Base-by-base conservation (phyloP, 2,329 filamentous ascomycete genomes). In the Xenoacremonium recifei region DNA sequence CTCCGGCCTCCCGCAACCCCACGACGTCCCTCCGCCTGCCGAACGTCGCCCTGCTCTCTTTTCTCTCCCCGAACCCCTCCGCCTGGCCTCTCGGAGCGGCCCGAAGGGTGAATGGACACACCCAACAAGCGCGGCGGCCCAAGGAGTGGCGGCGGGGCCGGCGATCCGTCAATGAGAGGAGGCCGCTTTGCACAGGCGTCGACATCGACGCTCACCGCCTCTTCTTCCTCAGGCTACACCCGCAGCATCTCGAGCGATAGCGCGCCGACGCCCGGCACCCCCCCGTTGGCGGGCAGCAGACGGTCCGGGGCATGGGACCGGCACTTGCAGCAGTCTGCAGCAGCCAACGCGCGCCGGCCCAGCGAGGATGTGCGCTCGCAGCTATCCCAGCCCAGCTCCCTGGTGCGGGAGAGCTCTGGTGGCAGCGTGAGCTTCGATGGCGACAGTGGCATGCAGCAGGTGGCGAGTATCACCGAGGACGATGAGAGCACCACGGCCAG, bases 291-390 rank as follows among this genome's bases (percentile, higher is more conserved):
- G n/a, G n/a, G 21, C 16, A 53, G 42, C 45, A 35, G 48, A 41
- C 48, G 42, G 37, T 55, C 52, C 35, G 52, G 52, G 5, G 52
- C 43, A 50, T 55, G 52, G 52, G 45, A 55, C 31, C 52, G 35
- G 48, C 52, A 55, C 27, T 49, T 47, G 16, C 47, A 54, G 17
- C 53, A 42, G 41, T 42, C 52, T 33, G 52, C 52, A 13, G 23
- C 23, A 27, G 23, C 13, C 23, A 27, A 27, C 9, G n/a, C n/a
- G n/a, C 9, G 23, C 23, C 23, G 23, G 23, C 9, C 13, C 23
- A 27, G 23, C 23, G 23, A 9, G 9, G 23, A 27, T 27, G 23
- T 27, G 23, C 23, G 23, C 9, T 27, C 23, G 23, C 9, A 13
- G 13, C 23, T 13, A 9, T 27, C 23, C 23, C 23, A 9, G 9